A percentile compares a stretch with the other conserved stretches of the same genome.
Evolutionary conservation across 2,329 filamentous ascomycete genomes (phyloP).

Genomic region (Colletotrichum tropicale): DNA sequence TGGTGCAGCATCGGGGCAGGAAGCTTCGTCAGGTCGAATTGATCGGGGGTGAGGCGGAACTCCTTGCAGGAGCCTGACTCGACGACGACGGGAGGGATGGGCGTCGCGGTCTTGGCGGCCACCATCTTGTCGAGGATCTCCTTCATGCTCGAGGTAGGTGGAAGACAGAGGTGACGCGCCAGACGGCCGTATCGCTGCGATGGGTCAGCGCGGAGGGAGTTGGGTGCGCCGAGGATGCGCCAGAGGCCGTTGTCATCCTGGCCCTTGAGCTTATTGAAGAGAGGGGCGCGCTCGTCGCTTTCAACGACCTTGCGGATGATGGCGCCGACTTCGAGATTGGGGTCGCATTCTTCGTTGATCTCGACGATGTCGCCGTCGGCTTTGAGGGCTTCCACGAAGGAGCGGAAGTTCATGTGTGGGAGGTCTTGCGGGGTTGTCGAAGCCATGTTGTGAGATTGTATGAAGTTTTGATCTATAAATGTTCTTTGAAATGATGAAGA

Average conservation of each 20-base stretch:
- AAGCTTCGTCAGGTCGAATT: constrained; percentile 46
- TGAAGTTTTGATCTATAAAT: not conserved
- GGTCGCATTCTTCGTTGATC: constrained; percentile 46
- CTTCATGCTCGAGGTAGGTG: constrained; percentile 36
- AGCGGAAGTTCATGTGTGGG: constrained; percentile 43
- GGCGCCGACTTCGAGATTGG: constrained; percentile 49
- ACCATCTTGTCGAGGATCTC: constrained; percentile 47
- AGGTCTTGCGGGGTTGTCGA: not conserved
- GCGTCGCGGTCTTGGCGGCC: constrained; percentile 33
- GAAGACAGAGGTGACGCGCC: constrained; percentile 44
- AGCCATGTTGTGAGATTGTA: not conserved
- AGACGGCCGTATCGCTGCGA: constrained; percentile 43
- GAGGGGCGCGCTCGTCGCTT: constrained; percentile 48
- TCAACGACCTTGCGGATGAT: constrained; percentile 51
- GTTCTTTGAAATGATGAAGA: not conserved
- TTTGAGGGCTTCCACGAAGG: constrained; percentile 47
- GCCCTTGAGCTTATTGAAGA: constrained; percentile 57
- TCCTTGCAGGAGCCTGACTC: constrained; percentile 47
- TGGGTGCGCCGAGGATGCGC: constrained; percentile 50
- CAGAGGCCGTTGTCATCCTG: constrained; percentile 45
- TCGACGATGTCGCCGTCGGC: constrained; percentile 48
- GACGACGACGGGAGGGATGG: constrained; percentile 36
- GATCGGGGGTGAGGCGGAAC: constrained; percentile 35
- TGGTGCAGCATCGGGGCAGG: constrained; percentile 47
- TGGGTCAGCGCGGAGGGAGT: constrained; percentile 35